Percentiles rank a stretch among this genome's conserved stretches.
Evolutionary conservation across 192 early-diverging fungal genomes (phyloP).

Genomic region (Backusella psychrophila): DNA sequence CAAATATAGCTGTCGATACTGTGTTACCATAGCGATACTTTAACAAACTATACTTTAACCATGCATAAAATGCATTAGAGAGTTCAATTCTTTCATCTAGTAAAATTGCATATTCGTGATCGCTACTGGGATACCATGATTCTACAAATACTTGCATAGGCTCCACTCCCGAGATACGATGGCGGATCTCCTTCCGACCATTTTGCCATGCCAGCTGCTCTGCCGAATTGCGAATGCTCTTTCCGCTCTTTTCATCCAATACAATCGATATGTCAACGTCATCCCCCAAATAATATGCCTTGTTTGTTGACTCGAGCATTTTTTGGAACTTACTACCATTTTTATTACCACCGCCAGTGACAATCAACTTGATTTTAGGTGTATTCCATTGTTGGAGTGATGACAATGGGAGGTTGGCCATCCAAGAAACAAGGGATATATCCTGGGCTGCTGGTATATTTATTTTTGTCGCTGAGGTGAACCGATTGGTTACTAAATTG

Average conservation of each 20-base stretch:
- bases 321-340: constrained; percentile 37
- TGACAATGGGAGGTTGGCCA: constrained; percentile 41
- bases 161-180: constrained; percentile 48
- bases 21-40: constrained; percentile 46
- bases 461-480: constrained; percentile 26
- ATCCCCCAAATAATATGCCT: constrained; percentile 53
- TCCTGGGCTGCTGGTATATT: constrained; percentile 38
- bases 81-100: constrained; percentile 58
- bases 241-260: constrained; percentile 51
- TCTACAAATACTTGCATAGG: constrained; percentile 52
- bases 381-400: constrained; percentile 50
- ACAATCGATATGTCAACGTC: constrained; percentile 45
- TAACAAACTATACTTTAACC: constrained; percentile 52
- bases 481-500: neutral
- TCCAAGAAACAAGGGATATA: constrained; percentile 40
- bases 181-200: constrained; percentile 46
- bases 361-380: constrained; percentile 42
- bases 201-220: constrained; percentile 43
- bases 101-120: constrained; percentile 53
- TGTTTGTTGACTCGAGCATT: constrained; percentile 41
- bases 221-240: constrained; percentile 42
- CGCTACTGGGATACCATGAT: constrained; percentile 52
- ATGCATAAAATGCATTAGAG: constrained; percentile 51
- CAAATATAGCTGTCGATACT: constrained; percentile 39
- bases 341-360: constrained; percentile 45